Conservation (phyloP, 257 asterid genomes). For the Ophiorrhiza pumila region DNA sequence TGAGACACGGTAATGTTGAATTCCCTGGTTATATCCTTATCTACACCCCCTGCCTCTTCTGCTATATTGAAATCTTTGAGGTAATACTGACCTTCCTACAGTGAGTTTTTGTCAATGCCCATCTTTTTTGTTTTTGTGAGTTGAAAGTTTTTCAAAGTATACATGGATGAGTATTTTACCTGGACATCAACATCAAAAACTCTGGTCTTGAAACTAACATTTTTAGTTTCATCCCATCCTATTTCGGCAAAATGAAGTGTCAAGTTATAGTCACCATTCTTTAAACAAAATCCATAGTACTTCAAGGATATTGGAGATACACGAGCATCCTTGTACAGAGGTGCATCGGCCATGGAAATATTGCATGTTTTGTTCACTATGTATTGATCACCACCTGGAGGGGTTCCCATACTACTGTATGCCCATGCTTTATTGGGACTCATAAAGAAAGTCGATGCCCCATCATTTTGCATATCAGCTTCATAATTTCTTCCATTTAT, state of each 20-base stretch:
- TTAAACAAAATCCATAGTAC: slow-evolving; percentile 26
- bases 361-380: slow-evolving; percentile 2
- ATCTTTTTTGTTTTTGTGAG: too few relatives aligned
- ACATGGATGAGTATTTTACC: background rate
- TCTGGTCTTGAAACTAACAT: background rate
- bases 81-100: slow-evolving; percentile 14
- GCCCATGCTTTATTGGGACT: slow-evolving; percentile 19
- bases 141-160: too few relatives aligned
- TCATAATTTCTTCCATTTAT: slow-evolving; percentile 18
- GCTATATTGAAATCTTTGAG: slow-evolving; percentile 19
- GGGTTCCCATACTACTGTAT: slow-evolving; percentile 25
- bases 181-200: slow-evolving; percentile 22
- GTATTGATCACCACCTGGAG: background rate
- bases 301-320: slow-evolving; percentile 16
- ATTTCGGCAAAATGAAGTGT: slow-evolving; percentile 28
- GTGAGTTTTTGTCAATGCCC: background rate
- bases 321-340: slow-evolving; percentile 16
- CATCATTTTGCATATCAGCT: slow-evolving; percentile 14
- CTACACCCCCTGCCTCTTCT: background rate
- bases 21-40: background rate
- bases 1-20: background rate
- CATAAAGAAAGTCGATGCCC: slow-evolving; percentile 17
- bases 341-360: background rate
- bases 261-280: slow-evolving; percentile 5
- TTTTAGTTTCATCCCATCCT: background rate